A percentile compares a stretch with the other conserved stretches of the same genome.
These are phyloP conservation scores for Vitis cinerea DNA, from an alignment of 164 flowering plant species.

Conservation along the genomic window DNA sequence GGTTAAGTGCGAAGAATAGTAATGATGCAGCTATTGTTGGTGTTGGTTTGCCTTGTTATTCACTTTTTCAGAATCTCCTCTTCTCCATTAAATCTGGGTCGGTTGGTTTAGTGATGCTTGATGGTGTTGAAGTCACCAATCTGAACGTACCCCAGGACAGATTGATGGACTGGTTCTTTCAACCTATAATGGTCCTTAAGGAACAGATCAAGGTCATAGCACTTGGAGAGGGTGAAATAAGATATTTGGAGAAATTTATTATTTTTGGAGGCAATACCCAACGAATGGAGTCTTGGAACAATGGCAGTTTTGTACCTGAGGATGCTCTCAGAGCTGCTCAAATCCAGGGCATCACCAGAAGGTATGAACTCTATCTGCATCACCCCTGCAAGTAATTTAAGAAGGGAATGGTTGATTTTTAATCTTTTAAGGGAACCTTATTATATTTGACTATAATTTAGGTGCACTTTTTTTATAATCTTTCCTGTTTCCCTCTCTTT, in stretches of 20 bases:
- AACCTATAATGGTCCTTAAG: constrained; percentile 72
- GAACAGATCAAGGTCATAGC: constrained; percentile 69
- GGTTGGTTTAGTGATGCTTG: constrained; percentile 55
- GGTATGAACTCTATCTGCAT: constrained; percentile 36
- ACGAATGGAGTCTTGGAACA: constrained; percentile 68
- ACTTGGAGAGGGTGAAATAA: constrained; percentile 54
- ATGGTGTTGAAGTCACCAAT: constrained; percentile 62
- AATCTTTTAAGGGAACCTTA: no score
- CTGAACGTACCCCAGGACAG: constrained; percentile 79
- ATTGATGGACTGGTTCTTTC: constrained; percentile 84
- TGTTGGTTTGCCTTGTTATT: constrained; percentile 66
- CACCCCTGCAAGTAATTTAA: not conserved
- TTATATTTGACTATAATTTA: no score
- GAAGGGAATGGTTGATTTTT: no score
- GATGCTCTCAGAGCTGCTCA: constrained; percentile 82
- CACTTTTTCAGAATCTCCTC: constrained; percentile 52
- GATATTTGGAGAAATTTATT: constrained; percentile 60
- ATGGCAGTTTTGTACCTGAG: constrained; percentile 50
- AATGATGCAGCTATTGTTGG: constrained; percentile 45
- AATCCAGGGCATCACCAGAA: constrained; percentile 83
- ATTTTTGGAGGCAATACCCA: constrained; percentile 49
- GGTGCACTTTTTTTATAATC: no score
- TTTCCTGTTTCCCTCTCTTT: no score
- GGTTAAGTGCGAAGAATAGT: constrained; percentile 50
- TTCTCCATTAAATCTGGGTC: constrained; percentile 68